These are phyloP conservation scores for Podila clonocystis DNA, from an alignment of 192 early-diverging fungal genomes.

Conservation along the genomic window DNA sequence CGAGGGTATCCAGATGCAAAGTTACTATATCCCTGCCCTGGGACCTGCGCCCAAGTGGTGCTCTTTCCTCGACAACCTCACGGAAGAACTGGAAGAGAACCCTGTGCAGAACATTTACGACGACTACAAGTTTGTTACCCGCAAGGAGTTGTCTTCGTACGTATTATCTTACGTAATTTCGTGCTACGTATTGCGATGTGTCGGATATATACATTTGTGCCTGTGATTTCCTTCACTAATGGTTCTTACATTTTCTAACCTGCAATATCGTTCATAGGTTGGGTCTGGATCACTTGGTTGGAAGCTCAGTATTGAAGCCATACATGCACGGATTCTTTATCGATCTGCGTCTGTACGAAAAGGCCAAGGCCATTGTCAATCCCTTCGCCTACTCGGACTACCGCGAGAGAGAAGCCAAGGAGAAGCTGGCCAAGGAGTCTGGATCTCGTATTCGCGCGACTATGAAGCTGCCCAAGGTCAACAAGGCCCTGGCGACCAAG, in stretches of 20 bases:
- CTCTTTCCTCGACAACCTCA: conserved; percentile 95
- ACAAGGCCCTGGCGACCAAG: conserved; percentile 82
- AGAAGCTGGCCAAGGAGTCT: conserved; percentile 86
- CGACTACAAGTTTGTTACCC: conserved; percentile 98
- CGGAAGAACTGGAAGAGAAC: conserved; percentile 93
- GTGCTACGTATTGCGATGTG: not conserved
- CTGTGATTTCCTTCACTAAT: not conserved
- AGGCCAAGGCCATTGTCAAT: conserved; percentile 94
- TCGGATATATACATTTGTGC: not conserved
- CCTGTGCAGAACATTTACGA: conserved; percentile 89
- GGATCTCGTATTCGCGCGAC: conserved; percentile 88
- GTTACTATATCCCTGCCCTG: conserved; percentile 91
- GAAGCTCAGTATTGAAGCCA: conserved; percentile 90
- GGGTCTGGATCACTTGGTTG: conserved; percentile 91
- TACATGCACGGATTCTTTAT: conserved; percentile 99
- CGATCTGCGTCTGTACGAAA: conserved; percentile 94
- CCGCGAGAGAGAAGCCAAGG: conserved; percentile 78
- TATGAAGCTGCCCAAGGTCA: conserved; percentile 93
- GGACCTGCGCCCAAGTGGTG: conserved; percentile 95
- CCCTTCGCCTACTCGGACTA: conserved; percentile 97
- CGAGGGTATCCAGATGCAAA: conserved; percentile 93
- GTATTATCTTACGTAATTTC: conserved; percentile 6
- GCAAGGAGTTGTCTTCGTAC: conserved; percentile 80
- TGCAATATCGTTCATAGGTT: conserved; percentile 57
- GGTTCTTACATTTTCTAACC: not conserved